Conservation (phyloP, 306 rosid genomes). For the Gastrolobium villosum region DNA sequence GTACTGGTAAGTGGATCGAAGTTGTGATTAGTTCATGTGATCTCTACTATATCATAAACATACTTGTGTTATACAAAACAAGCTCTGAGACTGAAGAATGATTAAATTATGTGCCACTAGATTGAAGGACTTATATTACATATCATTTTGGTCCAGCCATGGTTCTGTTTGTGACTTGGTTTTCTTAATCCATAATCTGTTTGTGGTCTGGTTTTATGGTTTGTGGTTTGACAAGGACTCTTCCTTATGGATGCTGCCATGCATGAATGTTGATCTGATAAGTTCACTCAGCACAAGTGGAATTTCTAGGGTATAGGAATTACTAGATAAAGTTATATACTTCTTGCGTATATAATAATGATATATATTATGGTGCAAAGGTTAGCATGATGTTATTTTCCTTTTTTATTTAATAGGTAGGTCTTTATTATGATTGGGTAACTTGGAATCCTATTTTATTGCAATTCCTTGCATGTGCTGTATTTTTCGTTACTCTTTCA, state of each 20-base stretch:
- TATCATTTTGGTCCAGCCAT: no score
- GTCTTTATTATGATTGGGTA: conserved; percentile 14
- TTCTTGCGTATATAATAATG: conserved; percentile 59
- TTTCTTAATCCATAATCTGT: neutral
- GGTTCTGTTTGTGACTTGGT: no score
- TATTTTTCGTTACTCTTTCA: conserved; percentile 34
- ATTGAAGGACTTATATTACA: neutral
- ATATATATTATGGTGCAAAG: conserved; percentile 67
- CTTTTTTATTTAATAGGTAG: conserved; percentile 14
- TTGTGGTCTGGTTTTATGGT: conserved; percentile 68
- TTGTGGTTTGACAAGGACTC: conserved; percentile 88
- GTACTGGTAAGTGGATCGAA: no score
- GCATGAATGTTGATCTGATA: conserved; percentile 79
- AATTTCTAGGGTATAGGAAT: conserved; percentile 67
- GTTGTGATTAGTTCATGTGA: no score
- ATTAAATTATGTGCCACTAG: no score
- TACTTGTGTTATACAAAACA: no score
- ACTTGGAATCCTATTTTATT: neutral
- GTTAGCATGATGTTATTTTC: conserved; percentile 53
- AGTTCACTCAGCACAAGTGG: conserved; percentile 64
- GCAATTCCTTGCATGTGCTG: conserved; percentile 26
- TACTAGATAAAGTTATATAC: conserved; percentile 72
- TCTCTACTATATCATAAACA: no score
- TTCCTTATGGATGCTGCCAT: conserved; percentile 92
- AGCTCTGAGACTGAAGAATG: no score